phyloP scores from a whole-genome alignment of 495 filamentous ascomycete genomes.

The Lophiostoma macrostomum region DNA sequence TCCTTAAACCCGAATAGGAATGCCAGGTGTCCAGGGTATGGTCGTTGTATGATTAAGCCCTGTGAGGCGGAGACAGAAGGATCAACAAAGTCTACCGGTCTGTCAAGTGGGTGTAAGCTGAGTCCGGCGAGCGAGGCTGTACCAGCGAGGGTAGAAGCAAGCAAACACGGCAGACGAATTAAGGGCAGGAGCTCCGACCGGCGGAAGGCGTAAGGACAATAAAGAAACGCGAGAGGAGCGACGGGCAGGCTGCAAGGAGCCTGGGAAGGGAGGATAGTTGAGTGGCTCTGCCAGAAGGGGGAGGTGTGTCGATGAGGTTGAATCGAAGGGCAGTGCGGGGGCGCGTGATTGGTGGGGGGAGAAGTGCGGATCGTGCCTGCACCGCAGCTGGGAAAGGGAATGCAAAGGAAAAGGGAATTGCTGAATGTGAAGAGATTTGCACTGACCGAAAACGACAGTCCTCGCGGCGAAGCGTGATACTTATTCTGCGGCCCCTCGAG shows the following conservation, averaged over 20 bases:
- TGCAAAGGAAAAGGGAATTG: constrained; percentile 7
- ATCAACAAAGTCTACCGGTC: constrained; percentile 15
- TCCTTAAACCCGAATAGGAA: constrained; percentile 3
- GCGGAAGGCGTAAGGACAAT: constrained; percentile 22
- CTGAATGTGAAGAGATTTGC: constrained; percentile 13
- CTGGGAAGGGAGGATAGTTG: constrained; percentile 5
- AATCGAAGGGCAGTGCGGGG: constrained; percentile 28
- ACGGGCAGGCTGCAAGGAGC: constrained; percentile 19
- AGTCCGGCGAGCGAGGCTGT: constrained; percentile 28
- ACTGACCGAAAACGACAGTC: constrained; percentile 25
- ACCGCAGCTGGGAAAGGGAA: not conserved
- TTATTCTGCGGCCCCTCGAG: constrained; percentile 23
- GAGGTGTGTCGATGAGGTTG: constrained; percentile 2
- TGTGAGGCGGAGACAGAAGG: constrained; percentile 27
- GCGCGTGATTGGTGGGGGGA: constrained; percentile 6
- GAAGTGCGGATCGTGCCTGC: constrained; percentile 16
- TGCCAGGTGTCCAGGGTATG: constrained; percentile 3
- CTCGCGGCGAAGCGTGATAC: constrained; percentile 24
- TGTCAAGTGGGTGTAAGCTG: constrained; percentile 27
- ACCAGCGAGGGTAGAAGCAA: constrained; percentile 17
- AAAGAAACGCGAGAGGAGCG: not conserved
- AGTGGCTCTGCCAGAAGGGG: constrained; percentile 28
- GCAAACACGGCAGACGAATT: constrained; percentile 12
- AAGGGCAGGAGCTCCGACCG: constrained; percentile 26
- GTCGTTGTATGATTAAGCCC: constrained; percentile 27